A percentile compares a stretch with the other conserved stretches of the same genome.
phyloP scores from a whole-genome alignment of 495 filamentous ascomycete genomes.

The Penicillium subrubescens region DNA sequence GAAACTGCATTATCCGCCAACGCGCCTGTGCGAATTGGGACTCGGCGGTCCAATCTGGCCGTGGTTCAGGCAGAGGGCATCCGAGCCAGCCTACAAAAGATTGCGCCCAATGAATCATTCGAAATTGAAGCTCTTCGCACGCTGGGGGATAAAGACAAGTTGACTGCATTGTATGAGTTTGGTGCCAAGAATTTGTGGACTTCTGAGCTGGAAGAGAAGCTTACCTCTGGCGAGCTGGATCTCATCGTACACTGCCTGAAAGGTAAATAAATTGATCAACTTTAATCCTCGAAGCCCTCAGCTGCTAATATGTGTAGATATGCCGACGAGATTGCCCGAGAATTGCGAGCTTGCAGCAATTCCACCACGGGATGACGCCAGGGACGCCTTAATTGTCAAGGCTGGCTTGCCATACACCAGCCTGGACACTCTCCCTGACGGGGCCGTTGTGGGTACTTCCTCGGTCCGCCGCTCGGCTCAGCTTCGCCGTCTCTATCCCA shows the following conservation, averaged over 20 bases:
- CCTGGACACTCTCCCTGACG: slow-evolving; percentile 66
- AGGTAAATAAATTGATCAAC: slow-evolving; percentile 34
- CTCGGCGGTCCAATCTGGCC: slow-evolving; percentile 69
- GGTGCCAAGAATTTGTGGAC: slow-evolving; percentile 88
- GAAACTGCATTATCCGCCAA: background rate
- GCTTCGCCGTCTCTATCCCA: slow-evolving; percentile 64
- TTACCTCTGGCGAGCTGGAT: slow-evolving; percentile 67
- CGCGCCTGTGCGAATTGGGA: slow-evolving; percentile 54
- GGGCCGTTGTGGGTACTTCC: slow-evolving; percentile 75
- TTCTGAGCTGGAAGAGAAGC: slow-evolving; percentile 73
- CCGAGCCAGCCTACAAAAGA: slow-evolving; percentile 50
- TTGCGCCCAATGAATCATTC: slow-evolving; percentile 59
- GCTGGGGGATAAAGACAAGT: slow-evolving; percentile 73
- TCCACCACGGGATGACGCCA: slow-evolving; percentile 56
- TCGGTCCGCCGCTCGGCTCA: slow-evolving; percentile 78
- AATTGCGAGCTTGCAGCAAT: slow-evolving; percentile 58
- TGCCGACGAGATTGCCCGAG: background rate
- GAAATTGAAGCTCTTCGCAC: slow-evolving; percentile 65
- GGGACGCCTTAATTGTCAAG: slow-evolving; percentile 41
- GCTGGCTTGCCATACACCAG: slow-evolving; percentile 41
- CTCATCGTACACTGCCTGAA: slow-evolving; percentile 85
- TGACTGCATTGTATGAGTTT: slow-evolving; percentile 70
- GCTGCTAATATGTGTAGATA: background rate
- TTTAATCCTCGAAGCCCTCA: background rate
- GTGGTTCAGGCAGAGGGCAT: slow-evolving; percentile 69